Percentiles rank a stretch among this genome's conserved stretches.
Evolutionary conservation across 2,329 filamentous ascomycete species (phyloP).

Genomic region (Arthrobotrys pseudoclavata): DNA sequence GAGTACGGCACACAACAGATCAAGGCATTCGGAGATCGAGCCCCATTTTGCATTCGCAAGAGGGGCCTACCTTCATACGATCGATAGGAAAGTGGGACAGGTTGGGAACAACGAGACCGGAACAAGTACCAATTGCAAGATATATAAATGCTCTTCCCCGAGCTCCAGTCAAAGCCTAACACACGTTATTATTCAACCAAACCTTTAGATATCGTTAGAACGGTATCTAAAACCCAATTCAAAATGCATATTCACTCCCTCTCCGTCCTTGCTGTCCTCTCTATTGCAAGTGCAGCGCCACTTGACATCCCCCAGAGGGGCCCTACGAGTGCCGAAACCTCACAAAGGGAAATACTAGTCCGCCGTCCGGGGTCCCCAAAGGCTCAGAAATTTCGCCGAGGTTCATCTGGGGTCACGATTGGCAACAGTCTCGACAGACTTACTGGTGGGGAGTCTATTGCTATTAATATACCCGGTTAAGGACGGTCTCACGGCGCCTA

Average conservation of each 20-base stretch:
- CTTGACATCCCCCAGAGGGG: neutral
- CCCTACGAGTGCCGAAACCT: neutral
- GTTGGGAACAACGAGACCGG: no score
- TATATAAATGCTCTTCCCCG: neutral
- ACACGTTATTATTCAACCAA: neutral
- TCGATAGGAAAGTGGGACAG: no score
- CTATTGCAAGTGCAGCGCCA: neutral
- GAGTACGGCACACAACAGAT: neutral
- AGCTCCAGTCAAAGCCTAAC: neutral
- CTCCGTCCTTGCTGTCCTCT: neutral
- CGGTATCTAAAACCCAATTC: neutral
- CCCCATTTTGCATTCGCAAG: neutral
- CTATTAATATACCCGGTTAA: neutral
- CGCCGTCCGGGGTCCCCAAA: neutral
- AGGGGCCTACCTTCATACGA: neutral
- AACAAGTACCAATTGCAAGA: no score
- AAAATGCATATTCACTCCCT: conserved; percentile 2
- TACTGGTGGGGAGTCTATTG: neutral
- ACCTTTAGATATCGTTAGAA: neutral
- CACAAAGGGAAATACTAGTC: neutral
- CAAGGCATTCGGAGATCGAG: neutral
- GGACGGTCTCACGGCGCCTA: neutral
- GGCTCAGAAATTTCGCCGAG: neutral
- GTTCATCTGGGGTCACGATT: no score
- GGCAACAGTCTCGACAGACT: no score